These are phyloP conservation scores for Lachnellula cervina DNA, from an alignment of 2,329 filamentous ascomycete genomes.

Conservation along the genomic window DNA sequence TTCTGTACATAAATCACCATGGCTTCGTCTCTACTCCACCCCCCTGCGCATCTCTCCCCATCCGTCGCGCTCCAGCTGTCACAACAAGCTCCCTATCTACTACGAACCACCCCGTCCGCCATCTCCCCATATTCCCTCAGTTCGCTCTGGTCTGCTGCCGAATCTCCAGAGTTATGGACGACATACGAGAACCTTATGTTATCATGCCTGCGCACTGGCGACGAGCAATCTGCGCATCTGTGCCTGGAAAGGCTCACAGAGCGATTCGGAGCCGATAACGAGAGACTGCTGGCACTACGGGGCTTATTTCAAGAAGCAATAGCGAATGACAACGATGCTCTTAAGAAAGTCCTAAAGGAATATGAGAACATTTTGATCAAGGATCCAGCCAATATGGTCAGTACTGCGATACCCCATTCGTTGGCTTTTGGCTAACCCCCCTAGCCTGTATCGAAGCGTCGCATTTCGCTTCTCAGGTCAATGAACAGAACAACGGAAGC, in stretches of 20 bases:
- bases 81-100: conserved; percentile 55
- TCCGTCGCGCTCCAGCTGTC: conserved; percentile 52
- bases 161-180: conserved; percentile 77
- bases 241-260: conserved; percentile 70
- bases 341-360: conserved; percentile 66
- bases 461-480: conserved; percentile 72
- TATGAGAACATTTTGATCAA: conserved; percentile 73
- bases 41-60: conserved; percentile 52
- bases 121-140: conserved; percentile 50
- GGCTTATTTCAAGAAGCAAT: conserved; percentile 82
- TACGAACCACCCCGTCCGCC: conserved; percentile 49
- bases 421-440: conserved; percentile 28
- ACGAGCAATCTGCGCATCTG: conserved; percentile 70
- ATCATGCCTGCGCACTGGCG: conserved; percentile 76
- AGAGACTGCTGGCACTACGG: conserved; percentile 76
- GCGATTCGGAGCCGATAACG: conserved; percentile 80
- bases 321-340: conserved; percentile 58
- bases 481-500: conserved; percentile 68
- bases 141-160: conserved; percentile 52
- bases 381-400: conserved; percentile 74
- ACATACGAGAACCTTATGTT: conserved; percentile 83
- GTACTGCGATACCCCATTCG: conserved; percentile 31
- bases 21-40: conserved; percentile 50
- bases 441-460: conserved; percentile 79
- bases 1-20: conserved; percentile 32